These are phyloP conservation scores for Hyphopichia wangnamkhiaoensis DNA, from an alignment of 1,139 yeast genomes.

Conservation along the genomic window DNA sequence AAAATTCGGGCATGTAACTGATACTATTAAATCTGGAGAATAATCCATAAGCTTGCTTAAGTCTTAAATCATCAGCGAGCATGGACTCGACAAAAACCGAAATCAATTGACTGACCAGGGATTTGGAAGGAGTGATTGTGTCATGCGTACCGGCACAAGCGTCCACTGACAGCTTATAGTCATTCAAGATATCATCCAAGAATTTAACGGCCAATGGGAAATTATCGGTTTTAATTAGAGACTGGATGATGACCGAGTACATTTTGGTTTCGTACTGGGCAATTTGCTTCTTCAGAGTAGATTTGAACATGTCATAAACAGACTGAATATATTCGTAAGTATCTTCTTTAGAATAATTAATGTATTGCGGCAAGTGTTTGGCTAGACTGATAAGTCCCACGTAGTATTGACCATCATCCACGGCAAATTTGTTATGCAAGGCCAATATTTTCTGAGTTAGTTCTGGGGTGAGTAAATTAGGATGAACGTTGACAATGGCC, in stretches of 20 bases:
- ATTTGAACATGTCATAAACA: slow-evolving; percentile 26
- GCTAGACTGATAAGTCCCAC: slow-evolving; percentile 24
- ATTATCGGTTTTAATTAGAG: slow-evolving; percentile 53
- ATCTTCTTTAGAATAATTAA: slow-evolving; percentile 12
- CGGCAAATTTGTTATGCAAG: background rate
- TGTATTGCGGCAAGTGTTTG: slow-evolving; percentile 19
- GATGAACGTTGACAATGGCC: slow-evolving; percentile 25
- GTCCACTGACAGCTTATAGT: slow-evolving; percentile 23
- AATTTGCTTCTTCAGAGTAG: slow-evolving; percentile 1
- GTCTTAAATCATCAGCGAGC: slow-evolving; percentile 14
- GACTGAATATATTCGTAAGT: slow-evolving; percentile 29
- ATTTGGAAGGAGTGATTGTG: slow-evolving; percentile 17
- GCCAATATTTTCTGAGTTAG: slow-evolving; percentile 19
- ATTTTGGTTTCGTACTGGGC: slow-evolving; percentile 41
- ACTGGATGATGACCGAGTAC: slow-evolving; percentile 51
- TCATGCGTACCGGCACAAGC: slow-evolving; percentile 2
- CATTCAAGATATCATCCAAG: slow-evolving; percentile 46
- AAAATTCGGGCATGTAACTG: slow-evolving; percentile 40
- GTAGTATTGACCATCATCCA: slow-evolving; percentile 12
- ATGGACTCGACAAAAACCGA: slow-evolving; percentile 33
- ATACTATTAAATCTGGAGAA: slow-evolving; percentile 31
- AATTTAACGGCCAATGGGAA: slow-evolving; percentile 53
- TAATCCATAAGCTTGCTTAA: slow-evolving; percentile 27
- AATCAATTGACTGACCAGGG: slow-evolving; percentile 29
- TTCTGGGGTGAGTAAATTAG: slow-evolving; percentile 25